These are phyloP conservation scores for Scutellaria barbata DNA, from an alignment of 257 asterid species.

Conservation along the genomic window DNA sequence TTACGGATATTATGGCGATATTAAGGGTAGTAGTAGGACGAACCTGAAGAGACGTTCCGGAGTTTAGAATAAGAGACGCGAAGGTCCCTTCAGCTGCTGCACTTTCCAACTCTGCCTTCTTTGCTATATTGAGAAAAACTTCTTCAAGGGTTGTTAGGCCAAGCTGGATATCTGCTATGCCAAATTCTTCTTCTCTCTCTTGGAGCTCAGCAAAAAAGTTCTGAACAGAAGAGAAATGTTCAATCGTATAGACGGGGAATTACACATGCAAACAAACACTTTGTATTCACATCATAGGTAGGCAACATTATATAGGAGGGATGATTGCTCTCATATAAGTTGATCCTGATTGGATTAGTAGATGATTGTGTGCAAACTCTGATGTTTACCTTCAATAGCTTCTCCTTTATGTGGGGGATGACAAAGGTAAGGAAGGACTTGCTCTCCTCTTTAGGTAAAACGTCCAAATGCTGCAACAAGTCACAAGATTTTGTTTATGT, in stretches of 20 bases:
- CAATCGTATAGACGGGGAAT: neutral
- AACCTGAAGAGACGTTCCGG: constrained; percentile 73
- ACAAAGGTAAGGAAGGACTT: constrained; percentile 78
- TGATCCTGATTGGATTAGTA: neutral
- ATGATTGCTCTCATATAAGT: neutral
- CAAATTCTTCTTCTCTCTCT: constrained; percentile 61
- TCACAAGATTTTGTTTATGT: constrained; percentile 12
- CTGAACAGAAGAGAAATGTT: constrained; percentile 39
- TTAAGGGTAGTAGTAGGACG: neutral
- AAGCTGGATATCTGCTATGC: constrained; percentile 83
- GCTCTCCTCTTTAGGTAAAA: constrained; percentile 85
- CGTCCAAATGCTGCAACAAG: constrained; percentile 63
- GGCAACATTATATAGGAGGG: neutral
- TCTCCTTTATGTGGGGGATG: constrained; percentile 90
- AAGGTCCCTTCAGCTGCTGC: constrained; percentile 73
- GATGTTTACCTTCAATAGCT: constrained; percentile 65
- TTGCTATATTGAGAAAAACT: constrained; percentile 81
- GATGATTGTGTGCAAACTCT: neutral
- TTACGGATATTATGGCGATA: neutral
- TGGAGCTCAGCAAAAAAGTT: constrained; percentile 74
- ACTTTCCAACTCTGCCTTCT: constrained; percentile 75
- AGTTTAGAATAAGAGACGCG: constrained; percentile 58
- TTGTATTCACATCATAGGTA: neutral
- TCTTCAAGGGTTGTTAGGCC: constrained; percentile 90
- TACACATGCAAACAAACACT: neutral